Conservation (phyloP, 225 moss, liverwort and hornwort species). For the Sphagnum tenellum region DNA sequence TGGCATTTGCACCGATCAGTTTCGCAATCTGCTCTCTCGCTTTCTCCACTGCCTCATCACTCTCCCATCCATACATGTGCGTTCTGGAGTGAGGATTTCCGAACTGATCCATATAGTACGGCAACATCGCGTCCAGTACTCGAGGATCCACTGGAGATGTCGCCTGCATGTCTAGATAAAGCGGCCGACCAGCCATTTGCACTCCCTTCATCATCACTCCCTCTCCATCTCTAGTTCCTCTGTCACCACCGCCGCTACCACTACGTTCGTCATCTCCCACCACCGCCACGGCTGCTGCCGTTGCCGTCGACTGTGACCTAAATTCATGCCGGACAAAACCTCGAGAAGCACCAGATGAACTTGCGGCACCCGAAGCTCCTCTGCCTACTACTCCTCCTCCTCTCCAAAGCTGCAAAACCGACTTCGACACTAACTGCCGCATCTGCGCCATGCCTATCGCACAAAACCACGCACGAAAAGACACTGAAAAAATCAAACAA, state of each 20-base stretch:
- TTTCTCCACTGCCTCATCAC: slow-evolving; percentile 84
- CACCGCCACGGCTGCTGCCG: slow-evolving; percentile 1
- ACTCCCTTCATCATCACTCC: slow-evolving; percentile 81
- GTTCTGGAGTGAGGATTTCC: slow-evolving; percentile 97
- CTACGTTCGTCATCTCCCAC: background rate
- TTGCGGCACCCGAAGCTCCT: too few relatives aligned
- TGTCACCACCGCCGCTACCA: too few relatives aligned
- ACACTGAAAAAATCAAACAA: too few relatives aligned
- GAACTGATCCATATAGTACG: slow-evolving; percentile 79
- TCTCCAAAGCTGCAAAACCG: too few relatives aligned
- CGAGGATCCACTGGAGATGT: slow-evolving; percentile 96
- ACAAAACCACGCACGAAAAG: too few relatives aligned
- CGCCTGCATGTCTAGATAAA: slow-evolving; percentile 99
- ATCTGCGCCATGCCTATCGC: too few relatives aligned
- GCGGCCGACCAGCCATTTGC: slow-evolving; percentile 80
- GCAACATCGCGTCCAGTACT: slow-evolving; percentile 90
- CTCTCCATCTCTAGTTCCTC: background rate
- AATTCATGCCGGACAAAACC: background rate
- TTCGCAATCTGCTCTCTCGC: slow-evolving; percentile 66
- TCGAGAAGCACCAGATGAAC: too few relatives aligned
- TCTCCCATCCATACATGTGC: slow-evolving; percentile 94
- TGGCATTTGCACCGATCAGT: slow-evolving; percentile 72
- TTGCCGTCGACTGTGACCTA: background rate
- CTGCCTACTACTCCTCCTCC: too few relatives aligned
- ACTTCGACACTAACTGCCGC: too few relatives aligned